Evolutionary conservation across 2,329 filamentous ascomycete genomes (phyloP).

Genomic region (Cladorrhinum sp.): DNA sequence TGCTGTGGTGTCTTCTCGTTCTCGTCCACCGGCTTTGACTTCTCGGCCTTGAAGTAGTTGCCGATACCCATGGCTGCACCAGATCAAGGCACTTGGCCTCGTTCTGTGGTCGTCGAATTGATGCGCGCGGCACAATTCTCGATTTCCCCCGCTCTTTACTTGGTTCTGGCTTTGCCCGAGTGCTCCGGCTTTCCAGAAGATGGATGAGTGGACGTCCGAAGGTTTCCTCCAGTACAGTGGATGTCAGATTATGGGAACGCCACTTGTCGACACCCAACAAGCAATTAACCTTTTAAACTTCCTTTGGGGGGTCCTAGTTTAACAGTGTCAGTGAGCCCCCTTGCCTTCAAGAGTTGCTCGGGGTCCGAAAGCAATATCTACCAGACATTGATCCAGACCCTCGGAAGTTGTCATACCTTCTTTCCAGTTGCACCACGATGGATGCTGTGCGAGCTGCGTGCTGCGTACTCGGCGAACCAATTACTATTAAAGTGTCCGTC

Average conservation of each 20-base stretch:
- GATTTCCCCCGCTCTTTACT: not conserved
- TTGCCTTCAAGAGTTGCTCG: not conserved
- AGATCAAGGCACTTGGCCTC: slow-evolving; percentile 2
- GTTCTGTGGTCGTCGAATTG: slow-evolving; percentile 4
- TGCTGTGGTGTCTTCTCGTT: not conserved
- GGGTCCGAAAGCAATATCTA: not conserved
- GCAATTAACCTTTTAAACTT: not conserved
- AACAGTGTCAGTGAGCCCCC: not conserved
- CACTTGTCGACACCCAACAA: not conserved
- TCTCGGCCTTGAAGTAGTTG: slow-evolving; percentile 59
- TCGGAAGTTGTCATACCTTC: not conserved
- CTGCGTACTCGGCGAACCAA: not conserved
- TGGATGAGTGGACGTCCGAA: not conserved
- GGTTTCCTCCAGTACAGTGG: not conserved
- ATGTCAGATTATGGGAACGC: not conserved
- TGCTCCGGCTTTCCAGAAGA: not conserved
- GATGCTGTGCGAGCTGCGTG: not conserved
- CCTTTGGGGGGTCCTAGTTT: not conserved
- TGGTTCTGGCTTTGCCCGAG: not conserved
- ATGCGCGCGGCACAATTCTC: not conserved
- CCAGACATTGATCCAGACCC: not conserved
- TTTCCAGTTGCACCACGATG: not conserved
- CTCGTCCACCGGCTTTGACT: slow-evolving; percentile 30
- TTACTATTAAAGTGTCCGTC: not conserved
- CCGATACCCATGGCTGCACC: slow-evolving; percentile 54